Conservation (phyloP, 768 basidiomycete species). For the Lentinula boryana region DNA sequence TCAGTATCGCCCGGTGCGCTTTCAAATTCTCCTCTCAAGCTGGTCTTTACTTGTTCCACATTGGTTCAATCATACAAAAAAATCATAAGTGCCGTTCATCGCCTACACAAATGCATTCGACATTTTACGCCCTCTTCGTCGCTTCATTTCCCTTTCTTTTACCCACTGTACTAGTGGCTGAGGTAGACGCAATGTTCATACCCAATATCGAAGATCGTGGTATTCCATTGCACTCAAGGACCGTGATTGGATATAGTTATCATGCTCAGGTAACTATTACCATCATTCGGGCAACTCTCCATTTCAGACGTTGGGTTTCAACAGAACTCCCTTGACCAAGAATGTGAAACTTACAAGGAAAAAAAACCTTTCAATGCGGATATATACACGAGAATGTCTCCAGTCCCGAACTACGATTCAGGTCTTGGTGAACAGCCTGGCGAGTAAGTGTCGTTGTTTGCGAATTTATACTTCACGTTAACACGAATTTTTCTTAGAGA, state of each 20-base stretch:
- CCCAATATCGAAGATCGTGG: not conserved
- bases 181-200: not conserved
- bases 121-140: not conserved
- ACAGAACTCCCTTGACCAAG: not conserved
- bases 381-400: not conserved
- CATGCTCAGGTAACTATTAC: not conserved
- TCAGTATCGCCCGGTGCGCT: not conserved
- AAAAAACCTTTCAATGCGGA: not conserved
- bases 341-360: not conserved
- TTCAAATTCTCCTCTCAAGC: not conserved
- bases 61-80: too few relatives aligned
- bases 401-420: not conserved
- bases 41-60: not conserved
- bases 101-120: too few relatives aligned
- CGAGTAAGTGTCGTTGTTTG: not conserved
- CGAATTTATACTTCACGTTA: not conserved
- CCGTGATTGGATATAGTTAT: not conserved
- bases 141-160: not conserved
- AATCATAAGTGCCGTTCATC: too few relatives aligned
- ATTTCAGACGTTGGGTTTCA: not conserved
- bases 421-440: not conserved
- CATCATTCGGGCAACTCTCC: not conserved
- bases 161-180: not conserved
- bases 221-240: not conserved
- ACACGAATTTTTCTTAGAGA: not conserved